Evolutionary conservation across 495 filamentous ascomycete genomes (phyloP), one percentile per base, ranked within the genome.

Genomic region (Aspergillus cristatus): DNA sequence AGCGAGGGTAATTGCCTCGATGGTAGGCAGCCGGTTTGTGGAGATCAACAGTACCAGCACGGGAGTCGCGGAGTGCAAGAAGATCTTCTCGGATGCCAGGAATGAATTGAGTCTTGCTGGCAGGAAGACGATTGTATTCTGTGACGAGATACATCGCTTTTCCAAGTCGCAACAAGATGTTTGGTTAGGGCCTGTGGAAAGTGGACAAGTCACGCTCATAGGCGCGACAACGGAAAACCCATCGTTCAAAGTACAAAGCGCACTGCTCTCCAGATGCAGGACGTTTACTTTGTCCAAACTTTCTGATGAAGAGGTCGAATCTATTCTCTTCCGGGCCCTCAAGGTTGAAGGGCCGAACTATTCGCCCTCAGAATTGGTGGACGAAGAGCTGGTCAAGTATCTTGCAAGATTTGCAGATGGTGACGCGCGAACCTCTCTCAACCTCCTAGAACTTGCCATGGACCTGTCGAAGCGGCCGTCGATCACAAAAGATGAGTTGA

Each of bases 221-320:
- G 91, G 88, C 17, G 91, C 91, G 17, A 97, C 91, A 7, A 98
- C 91, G 2, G 91, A 98, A 55, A 98, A 98, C 53, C 91, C 91
- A 0, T 86, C 80, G 15, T 98, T 98, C 67, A 94, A 94, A 54
- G 76, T 98, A 30, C 82, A 94, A 50, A 81, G 77, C 43, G 87
- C 91, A 1, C 70, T 98, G 22, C 68, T 96, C 10, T 94, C 86
- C 25, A 73, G 91, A 26, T 96, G 90, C 60, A 74, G 91, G 34
- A 90, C 84, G 3, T 96, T 97, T 48, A 93, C 86, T 1, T 65
- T 98, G 10, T 65, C 73, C 17, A 81, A 82, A 40, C 72, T 98
- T 8, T 73, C 75, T 0, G 72, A 79, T 22, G 71, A 78, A 1
- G 79, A 91, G 58, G 60, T 97, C 22, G 63, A 70, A 10, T 59